These are phyloP conservation scores for Rubus parviflorus DNA, from an alignment of 306 rosid genomes.

Conservation along the genomic window DNA sequence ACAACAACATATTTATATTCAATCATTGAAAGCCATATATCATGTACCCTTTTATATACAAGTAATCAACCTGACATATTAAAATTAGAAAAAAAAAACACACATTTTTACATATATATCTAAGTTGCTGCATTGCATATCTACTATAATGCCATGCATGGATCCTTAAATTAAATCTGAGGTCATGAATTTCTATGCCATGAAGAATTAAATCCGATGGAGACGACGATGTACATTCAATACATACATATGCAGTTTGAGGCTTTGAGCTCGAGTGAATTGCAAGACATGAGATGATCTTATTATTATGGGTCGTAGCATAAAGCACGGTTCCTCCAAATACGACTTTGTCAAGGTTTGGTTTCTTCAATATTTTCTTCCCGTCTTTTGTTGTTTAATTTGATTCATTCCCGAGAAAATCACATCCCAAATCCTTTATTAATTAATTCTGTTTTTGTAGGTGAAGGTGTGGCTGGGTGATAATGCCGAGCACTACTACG, in stretches of 20 bases:
- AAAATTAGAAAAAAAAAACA: no score
- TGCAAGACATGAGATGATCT: not conserved
- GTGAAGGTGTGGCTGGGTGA: slow-evolving; percentile 98
- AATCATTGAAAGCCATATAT: no score
- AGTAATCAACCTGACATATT: no score
- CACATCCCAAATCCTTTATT: not conserved
- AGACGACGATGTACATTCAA: not conserved
- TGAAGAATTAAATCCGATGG: not conserved
- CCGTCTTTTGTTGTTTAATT: slow-evolving; percentile 13
- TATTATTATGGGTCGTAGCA: not conserved
- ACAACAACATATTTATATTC: no score
- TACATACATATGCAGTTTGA: not conserved
- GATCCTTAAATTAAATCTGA: not conserved
- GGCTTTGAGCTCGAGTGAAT: not conserved
- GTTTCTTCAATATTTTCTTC: slow-evolving; percentile 9
- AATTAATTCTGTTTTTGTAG: slow-evolving; percentile 26
- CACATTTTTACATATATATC: no score
- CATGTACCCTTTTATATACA: no score
- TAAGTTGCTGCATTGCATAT: no score
- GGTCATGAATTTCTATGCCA: not conserved
- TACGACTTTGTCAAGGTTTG: slow-evolving; percentile 89
- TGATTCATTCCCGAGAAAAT: slow-evolving; percentile 12
- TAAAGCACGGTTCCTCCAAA: slow-evolving; percentile 60
- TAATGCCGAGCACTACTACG: slow-evolving; percentile 94
- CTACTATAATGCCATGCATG: no score